Percentiles rank a stretch among this genome's conserved stretches.
Conservation (phyloP, 2,329 filamentous ascomycete species). For the Fusarium guadeloupense region DNA sequence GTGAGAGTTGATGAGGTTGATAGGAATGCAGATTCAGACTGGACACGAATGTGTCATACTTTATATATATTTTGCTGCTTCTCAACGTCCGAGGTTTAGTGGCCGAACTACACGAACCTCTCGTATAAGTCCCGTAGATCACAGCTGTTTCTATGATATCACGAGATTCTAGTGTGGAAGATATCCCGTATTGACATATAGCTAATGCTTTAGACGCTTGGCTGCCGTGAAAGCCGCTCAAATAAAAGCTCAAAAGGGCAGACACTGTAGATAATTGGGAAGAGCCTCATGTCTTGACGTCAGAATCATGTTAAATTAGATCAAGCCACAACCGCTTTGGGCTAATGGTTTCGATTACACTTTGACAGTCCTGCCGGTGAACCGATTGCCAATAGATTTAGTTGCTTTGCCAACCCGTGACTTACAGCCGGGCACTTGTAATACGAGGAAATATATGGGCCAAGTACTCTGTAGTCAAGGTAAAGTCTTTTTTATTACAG, state of each 20-base stretch:
- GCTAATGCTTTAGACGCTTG: neutral
- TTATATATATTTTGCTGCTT: neutral
- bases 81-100: neutral
- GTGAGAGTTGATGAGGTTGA: neutral
- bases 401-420: too few species aligned
- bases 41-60: neutral
- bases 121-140: neutral
- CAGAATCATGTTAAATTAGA: conserved; percentile 7
- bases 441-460: too few species aligned
- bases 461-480: too few species aligned
- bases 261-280: neutral
- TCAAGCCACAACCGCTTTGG: too few species aligned
- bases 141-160: neutral
- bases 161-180: neutral
- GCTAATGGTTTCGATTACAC: too few species aligned
- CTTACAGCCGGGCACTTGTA: too few species aligned
- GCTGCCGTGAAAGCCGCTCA: neutral
- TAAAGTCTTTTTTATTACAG: too few species aligned
- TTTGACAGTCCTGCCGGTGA: too few species aligned
- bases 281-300: conserved; percentile 4
- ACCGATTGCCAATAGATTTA: too few species aligned
- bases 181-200: neutral
- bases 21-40: neutral
- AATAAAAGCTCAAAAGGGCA: neutral
- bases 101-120: neutral